Conservation (phyloP, 2,329 filamentous ascomycete species). For the Tolypocladium endophyticum region DNA sequence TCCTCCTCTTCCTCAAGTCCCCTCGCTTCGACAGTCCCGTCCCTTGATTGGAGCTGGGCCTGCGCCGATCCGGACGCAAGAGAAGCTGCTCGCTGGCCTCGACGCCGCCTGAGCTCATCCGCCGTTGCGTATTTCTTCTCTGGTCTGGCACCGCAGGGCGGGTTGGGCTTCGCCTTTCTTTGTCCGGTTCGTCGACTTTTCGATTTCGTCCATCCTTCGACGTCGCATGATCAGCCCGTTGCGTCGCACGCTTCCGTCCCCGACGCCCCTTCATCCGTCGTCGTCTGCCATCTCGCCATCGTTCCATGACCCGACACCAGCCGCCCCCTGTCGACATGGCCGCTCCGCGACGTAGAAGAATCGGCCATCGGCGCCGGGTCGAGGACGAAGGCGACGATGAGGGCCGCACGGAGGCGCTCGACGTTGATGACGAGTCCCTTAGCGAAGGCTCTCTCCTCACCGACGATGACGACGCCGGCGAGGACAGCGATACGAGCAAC, state of each 20-base stretch:
- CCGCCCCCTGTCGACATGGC: constrained; percentile 19
- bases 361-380: constrained; percentile 57
- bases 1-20: constrained; percentile 9
- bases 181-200: background rate
- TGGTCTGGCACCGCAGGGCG: constrained; percentile 12
- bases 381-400: constrained; percentile 65
- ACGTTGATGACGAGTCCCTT: constrained; percentile 55
- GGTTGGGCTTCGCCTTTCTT: constrained; percentile 8
- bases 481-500: constrained; percentile 56
- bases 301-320: constrained; percentile 6
- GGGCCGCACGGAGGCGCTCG: constrained; percentile 41
- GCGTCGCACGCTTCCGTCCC: constrained; percentile 15
- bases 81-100: background rate
- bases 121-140: constrained; percentile 1
- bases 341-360: constrained; percentile 49
- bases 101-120: background rate
- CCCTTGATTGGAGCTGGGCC: background rate
- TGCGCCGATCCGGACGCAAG: background rate
- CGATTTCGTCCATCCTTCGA: constrained; percentile 1
- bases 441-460: constrained; percentile 53
- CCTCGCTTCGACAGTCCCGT: constrained; percentile 3
- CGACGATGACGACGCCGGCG: constrained; percentile 49
- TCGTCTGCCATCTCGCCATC: constrained; percentile 15
- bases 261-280: constrained; percentile 18
- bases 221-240: constrained; percentile 17